phyloP scores from a whole-genome alignment of 2,329 filamentous ascomycete genomes.

The Paradendryphiella salina region DNA sequence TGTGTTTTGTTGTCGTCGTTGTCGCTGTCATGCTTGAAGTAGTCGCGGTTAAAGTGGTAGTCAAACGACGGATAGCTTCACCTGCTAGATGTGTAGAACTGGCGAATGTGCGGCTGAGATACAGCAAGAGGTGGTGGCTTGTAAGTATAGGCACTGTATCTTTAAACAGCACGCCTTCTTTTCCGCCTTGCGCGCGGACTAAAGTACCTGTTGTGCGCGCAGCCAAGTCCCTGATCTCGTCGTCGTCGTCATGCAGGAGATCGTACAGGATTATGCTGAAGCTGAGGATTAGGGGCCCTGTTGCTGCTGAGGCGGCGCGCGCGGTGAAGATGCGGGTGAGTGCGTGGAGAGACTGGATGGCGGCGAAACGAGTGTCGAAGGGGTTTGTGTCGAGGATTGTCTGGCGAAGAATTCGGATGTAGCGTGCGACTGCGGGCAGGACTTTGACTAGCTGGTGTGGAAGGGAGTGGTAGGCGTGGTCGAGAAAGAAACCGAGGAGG shows the following conservation, averaged over 20 bases:
- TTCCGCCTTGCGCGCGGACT: slow-evolving; percentile 43
- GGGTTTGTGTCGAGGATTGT: slow-evolving; percentile 48
- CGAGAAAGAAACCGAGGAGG: slow-evolving; percentile 40
- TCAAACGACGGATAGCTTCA: slow-evolving; percentile 48
- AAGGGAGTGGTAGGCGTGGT: slow-evolving; percentile 24
- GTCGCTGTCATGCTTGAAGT: background rate
- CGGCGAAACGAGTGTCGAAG: slow-evolving; percentile 67
- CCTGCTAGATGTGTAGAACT: slow-evolving; percentile 40
- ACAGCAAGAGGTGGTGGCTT: slow-evolving; percentile 45
- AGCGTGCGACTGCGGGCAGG: slow-evolving; percentile 23
- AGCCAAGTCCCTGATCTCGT: slow-evolving; percentile 75
- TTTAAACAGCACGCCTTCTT: slow-evolving; percentile 26
- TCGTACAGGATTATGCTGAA: slow-evolving; percentile 52
- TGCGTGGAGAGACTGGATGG: slow-evolving; percentile 59
- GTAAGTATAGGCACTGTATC: slow-evolving; percentile 56
- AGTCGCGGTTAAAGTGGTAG: no score
- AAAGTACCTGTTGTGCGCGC: slow-evolving; percentile 56
- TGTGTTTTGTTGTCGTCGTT: background rate
- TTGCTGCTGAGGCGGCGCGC: slow-evolving; percentile 9
- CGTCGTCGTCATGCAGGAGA: slow-evolving; percentile 77
- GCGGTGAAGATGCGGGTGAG: slow-evolving; percentile 30
- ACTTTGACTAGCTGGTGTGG: slow-evolving; percentile 7
- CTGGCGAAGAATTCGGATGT: slow-evolving; percentile 38
- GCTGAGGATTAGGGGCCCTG: slow-evolving; percentile 23
- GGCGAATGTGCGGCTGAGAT: slow-evolving; percentile 43